Evolutionary conservation across 1,284 basidiomycete genomes (phyloP), one percentile per base, ranked within the genome.

Genomic region (Caloboletus inedulis): DNA sequence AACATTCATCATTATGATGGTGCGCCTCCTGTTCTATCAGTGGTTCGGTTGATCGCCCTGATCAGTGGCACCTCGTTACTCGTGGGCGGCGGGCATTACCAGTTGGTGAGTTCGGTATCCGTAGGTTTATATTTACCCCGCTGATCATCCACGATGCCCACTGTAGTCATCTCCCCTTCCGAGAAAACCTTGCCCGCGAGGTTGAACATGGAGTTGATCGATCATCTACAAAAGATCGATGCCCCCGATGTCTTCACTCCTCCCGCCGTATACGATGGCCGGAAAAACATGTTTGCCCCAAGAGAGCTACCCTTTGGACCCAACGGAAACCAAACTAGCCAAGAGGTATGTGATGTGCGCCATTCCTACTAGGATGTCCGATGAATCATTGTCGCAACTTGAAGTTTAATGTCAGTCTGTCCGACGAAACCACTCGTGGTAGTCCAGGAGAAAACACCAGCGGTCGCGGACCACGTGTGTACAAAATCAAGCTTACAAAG

Each of bases 1-100:
- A 77, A 80, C 18, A 88, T 89, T 27, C 76, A 84, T 53, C 87
- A 90, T 58, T 90, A 90, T 61, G 87, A 90, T 64, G 83, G 87
- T 85, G 57, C 52, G 82, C 64, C 58, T 18, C 48, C 76, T 64
- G 19, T 43, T 61, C 23, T 52, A 31, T 42, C 46, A 30, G 29
- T 8, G 16, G 1, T 44, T 37, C 25, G 13, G 39, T 45, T 10
- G 49, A 59, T 56, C 47, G 36, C 59, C 53, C 59, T 64, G 40
- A 69, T 61, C 47, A 40, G 45, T 39, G 35, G 36, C 33, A 35
- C 46, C 21, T 51, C 33, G 25, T 40, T 16, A n/a, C 31, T 53
- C 27, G 7, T 25, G 34, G 47, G 40, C 27, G 51, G 42, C 21
- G 51, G 43, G 23, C 18, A 31, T 54, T 29, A 30, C 25, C 58